Evolutionary conservation across 2,329 filamentous ascomycete species (phyloP).

Genomic region (Zymoseptoria brevis): DNA sequence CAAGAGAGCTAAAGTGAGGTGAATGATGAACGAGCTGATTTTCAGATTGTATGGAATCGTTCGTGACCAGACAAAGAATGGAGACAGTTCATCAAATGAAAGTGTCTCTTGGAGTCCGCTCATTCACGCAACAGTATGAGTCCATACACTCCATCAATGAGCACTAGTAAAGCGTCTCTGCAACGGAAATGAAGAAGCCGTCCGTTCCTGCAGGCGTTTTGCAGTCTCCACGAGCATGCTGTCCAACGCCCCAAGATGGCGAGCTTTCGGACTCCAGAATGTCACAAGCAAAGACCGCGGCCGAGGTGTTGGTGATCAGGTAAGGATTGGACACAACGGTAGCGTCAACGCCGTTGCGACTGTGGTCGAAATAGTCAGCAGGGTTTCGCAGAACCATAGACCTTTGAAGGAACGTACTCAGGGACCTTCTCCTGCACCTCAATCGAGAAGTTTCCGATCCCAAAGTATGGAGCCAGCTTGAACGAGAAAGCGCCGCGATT

Average conservation of each 20-base stretch:
- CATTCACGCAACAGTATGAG: too few relatives aligned
- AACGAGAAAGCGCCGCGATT: constrained; percentile 16
- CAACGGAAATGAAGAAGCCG: constrained; percentile 10
- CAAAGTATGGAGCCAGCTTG: constrained; percentile 20
- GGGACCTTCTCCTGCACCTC: constrained; percentile 18
- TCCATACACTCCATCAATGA: too few relatives aligned
- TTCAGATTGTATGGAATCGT: too few relatives aligned
- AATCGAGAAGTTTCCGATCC: constrained; percentile 24
- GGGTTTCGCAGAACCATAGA: not conserved
- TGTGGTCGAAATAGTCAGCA: not conserved
- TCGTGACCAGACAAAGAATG: too few relatives aligned
- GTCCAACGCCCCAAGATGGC: not conserved
- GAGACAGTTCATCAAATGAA: too few relatives aligned
- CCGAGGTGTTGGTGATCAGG: not conserved
- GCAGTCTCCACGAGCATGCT: constrained; percentile 22
- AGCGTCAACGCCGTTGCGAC: not conserved
- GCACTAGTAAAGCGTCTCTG: not conserved
- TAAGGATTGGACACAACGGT: constrained; percentile 1
- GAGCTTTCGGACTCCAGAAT: not conserved
- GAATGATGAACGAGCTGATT: too few relatives aligned
- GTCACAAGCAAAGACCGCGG: not conserved
- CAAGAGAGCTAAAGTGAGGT: too few relatives aligned
- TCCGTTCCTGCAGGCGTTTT: constrained; percentile 5
- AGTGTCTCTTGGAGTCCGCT: too few relatives aligned
- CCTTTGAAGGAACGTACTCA: not conserved